Base-by-base conservation (phyloP, 1,139 yeast species). In the Pichia sp. region DNA sequence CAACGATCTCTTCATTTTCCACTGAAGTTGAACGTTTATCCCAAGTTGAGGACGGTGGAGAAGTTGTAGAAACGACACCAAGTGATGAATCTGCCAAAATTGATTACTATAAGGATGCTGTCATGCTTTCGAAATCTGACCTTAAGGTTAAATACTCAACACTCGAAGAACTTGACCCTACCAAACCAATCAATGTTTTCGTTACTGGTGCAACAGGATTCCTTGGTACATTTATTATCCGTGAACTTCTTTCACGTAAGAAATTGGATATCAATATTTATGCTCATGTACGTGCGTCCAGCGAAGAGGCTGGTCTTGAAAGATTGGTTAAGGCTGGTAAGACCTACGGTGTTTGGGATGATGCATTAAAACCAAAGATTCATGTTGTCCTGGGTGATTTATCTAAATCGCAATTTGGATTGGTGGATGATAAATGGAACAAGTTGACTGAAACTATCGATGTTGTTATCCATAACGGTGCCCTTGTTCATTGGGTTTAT, bases 131-230 rank as follows among this genome's bases (percentile, higher is more conserved):
- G 1, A 69, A 76, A 12, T 63, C 75, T 0, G 69, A 74, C 48
- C 77, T 93, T 58, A 73, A 75, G 49, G 50, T 71, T 1, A 60
- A 72, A 0, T 83, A 79, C 61, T 58, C 69, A 29, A 67, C 79
- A 2, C 73, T 76, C 38, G 54, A 64, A 4, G 59, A 64, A 1
- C 60, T 74, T 1, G 66, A 78, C 4, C 67, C 73, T 49, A 61
- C 74, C 0, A 69, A 71, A 27, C 61, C 68, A 4, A 66, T 87
- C 49, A 86, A 83, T 60, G 87, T 91, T 1, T 90, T 95, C 64
- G 81, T 95, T 47, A 95, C 99, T 29, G 99, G 99, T 67, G 90
- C 85, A 40, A 95, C 99, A 42, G 99, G 99, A 2, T 95, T 93
- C 80, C 75, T 95, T 62, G 99, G 99, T 36, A 84, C 97, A 1